A percentile compares a stretch with the other conserved stretches of the same genome.
Conservation (phyloP, 2,329 filamentous ascomycete species). For the Xylariales sp. region DNA sequence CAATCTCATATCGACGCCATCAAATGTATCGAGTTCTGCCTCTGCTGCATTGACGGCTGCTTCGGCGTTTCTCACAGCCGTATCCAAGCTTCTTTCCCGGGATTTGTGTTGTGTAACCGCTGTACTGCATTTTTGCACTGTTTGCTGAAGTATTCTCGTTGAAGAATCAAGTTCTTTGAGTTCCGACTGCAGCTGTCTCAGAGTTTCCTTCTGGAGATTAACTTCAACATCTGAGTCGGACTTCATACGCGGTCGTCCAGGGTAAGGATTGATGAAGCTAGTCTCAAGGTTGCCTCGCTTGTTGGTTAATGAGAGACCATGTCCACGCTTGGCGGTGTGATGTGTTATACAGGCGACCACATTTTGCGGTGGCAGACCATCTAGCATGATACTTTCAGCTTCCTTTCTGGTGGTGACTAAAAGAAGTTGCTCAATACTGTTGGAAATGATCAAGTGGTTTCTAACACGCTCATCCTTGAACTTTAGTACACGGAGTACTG, state of each 20-base stretch:
- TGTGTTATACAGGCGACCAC: slow-evolving; percentile 69
- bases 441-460: slow-evolving; percentile 78
- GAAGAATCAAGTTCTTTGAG: slow-evolving; percentile 46
- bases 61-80: slow-evolving; percentile 54
- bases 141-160: slow-evolving; percentile 41
- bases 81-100: slow-evolving; percentile 36
- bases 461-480: slow-evolving; percentile 76
- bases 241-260: slow-evolving; percentile 66
- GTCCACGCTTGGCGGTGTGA: slow-evolving; percentile 54
- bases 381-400: slow-evolving; percentile 67
- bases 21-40: slow-evolving; percentile 60
- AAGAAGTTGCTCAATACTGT: slow-evolving; percentile 78
- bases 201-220: slow-evolving; percentile 40
- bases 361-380: slow-evolving; percentile 58
- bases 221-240: slow-evolving; percentile 70
- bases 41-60: slow-evolving; percentile 49
- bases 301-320: slow-evolving; percentile 54
- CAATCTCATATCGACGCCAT: slow-evolving; percentile 65
- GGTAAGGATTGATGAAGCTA: slow-evolving; percentile 18
- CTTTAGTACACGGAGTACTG: slow-evolving; percentile 74
- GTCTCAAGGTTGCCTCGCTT: slow-evolving; percentile 31
- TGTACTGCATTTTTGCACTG: slow-evolving; percentile 40
- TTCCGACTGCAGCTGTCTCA: slow-evolving; percentile 52
- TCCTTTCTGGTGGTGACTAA: slow-evolving; percentile 65
- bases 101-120: slow-evolving; percentile 42